Evolutionary conservation across 306 rosid species (phyloP).

Genomic region (Crotalaria pallida): DNA sequence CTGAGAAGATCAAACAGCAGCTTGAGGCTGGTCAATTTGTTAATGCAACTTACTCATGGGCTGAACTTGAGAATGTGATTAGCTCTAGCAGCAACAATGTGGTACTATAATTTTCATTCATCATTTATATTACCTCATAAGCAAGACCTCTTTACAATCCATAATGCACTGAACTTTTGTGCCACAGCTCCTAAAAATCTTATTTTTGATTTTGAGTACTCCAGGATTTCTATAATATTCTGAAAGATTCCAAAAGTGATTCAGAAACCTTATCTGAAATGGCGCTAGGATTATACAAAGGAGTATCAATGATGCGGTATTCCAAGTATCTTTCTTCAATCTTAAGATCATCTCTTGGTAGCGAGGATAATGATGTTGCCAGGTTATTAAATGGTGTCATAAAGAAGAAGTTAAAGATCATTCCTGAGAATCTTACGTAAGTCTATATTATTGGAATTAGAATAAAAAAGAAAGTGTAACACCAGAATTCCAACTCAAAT

Average conservation of each 20-base stretch:
- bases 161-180: not conserved
- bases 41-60: slow-evolving; percentile 64
- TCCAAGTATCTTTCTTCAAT: slow-evolving; percentile 37
- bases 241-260: slow-evolving; percentile 44
- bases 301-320: slow-evolving; percentile 18
- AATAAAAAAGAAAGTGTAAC: not conserved
- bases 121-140: not conserved
- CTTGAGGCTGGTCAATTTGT: slow-evolving; percentile 45
- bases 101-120: slow-evolving; percentile 35
- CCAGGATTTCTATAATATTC: slow-evolving; percentile 64
- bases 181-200: not conserved
- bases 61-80: slow-evolving; percentile 44
- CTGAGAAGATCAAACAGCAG: slow-evolving; percentile 57
- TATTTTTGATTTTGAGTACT: not conserved
- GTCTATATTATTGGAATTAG: not conserved
- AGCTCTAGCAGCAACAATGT: slow-evolving; percentile 41
- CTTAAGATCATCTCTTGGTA: slow-evolving; percentile 19
- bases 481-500: not conserved
- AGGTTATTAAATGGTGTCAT: slow-evolving; percentile 53
- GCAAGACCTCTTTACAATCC: not conserved
- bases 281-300: slow-evolving; percentile 23
- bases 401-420: slow-evolving; percentile 51
- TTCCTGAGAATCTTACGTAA: slow-evolving; percentile 53
- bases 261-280: slow-evolving; percentile 9
- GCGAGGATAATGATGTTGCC: slow-evolving; percentile 23